Percentiles rank a stretch among this genome's conserved stretches.
Evolutionary conservation across 2,329 filamentous ascomycete species (phyloP).

Genomic region (Colletotrichum australisinense): DNA sequence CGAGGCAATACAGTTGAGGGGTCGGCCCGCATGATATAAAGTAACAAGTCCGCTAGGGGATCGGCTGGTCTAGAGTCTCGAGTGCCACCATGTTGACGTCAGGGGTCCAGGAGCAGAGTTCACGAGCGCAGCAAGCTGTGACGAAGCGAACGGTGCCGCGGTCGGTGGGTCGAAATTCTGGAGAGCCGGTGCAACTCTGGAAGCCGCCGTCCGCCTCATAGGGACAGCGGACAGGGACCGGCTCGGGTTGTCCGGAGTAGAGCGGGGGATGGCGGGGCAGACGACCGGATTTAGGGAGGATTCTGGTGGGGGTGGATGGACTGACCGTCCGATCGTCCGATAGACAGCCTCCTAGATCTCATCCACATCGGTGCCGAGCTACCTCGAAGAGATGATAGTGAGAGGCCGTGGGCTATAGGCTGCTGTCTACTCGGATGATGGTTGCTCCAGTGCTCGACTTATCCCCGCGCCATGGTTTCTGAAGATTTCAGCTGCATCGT

Average conservation of each 20-base stretch:
- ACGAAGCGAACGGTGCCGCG: background rate
- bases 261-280: background rate
- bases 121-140: background rate
- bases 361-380: background rate
- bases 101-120: slow-evolving; percentile 12
- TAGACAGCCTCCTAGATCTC: background rate
- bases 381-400: background rate
- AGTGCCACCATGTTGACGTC: slow-evolving; percentile 28
- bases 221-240: slow-evolving; percentile 23
- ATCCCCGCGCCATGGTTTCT: background rate
- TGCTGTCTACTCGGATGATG: background rate
- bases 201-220: slow-evolving; percentile 18
- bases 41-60: background rate
- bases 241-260: slow-evolving; percentile 24
- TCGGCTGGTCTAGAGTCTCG: background rate
- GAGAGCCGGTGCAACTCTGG: slow-evolving; percentile 15
- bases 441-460: background rate
- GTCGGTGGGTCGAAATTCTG: background rate
- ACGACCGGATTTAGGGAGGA: slow-evolving; percentile 14
- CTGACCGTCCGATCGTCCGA: slow-evolving; percentile 11
- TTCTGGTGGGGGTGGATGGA: background rate
- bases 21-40: background rate
- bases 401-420: background rate
- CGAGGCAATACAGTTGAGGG: background rate
- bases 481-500: background rate